A percentile compares a stretch with the other conserved stretches of the same genome.
These are phyloP conservation scores for Saccharomycopsis fibuligera DNA, from an alignment of 805 yeast species.

Conservation along the genomic window DNA sequence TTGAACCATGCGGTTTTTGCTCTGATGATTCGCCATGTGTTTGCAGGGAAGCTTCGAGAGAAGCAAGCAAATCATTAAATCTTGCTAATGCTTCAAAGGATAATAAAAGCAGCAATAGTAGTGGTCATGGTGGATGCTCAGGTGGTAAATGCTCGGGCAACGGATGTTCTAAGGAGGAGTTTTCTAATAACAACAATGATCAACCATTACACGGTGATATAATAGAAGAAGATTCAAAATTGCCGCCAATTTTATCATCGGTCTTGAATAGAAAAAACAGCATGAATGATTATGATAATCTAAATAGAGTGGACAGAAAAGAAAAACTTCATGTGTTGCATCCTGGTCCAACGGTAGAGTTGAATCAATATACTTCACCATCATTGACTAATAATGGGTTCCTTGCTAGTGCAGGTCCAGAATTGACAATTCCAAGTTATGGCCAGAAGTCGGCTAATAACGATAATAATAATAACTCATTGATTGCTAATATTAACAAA, in stretches of 20 bases:
- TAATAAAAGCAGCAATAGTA: too few relatives aligned
- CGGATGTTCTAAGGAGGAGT: too few relatives aligned
- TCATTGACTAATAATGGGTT: not conserved
- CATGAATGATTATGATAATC: conserved; percentile 23
- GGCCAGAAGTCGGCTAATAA: too few relatives aligned
- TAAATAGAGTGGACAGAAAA: too few relatives aligned
- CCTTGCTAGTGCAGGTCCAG: not conserved
- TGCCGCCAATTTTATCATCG: not conserved
- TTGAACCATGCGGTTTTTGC: conserved; percentile 87
- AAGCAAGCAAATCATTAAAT: not conserved
- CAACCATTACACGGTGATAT: not conserved
- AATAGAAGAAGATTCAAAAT: not conserved
- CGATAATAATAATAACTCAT: not conserved
- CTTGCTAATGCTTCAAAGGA: not conserved
- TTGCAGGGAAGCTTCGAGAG: conserved; percentile 59
- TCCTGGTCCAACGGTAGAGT: conserved; percentile 57
- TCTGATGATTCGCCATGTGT: conserved; percentile 89
- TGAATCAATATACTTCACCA: conserved; percentile 23
- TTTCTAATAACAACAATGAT: not conserved
- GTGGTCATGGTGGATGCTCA: too few relatives aligned
- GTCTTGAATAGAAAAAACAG: not conserved
- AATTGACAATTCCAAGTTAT: not conserved
- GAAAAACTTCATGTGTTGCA: conserved; percentile 51
- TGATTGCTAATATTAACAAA: conserved; percentile 7
- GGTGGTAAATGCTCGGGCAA: too few relatives aligned